These are phyloP conservation scores for Aspergillus tubingensis DNA, from an alignment of 2,329 filamentous ascomycete species.

Conservation along the genomic window DNA sequence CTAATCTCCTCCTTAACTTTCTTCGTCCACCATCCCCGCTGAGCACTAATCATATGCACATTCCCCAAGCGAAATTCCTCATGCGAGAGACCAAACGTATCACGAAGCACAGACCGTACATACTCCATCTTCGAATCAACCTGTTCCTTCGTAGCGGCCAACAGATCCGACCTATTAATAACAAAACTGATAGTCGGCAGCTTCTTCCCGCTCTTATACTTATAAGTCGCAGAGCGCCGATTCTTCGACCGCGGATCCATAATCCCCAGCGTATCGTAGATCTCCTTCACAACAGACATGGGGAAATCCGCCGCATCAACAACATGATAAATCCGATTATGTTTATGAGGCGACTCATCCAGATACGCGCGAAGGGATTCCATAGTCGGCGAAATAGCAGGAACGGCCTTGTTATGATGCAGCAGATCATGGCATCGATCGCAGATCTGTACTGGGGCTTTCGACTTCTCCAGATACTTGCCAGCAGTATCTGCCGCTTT, in stretches of 20 bases:
- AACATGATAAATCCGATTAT: conserved; percentile 94
- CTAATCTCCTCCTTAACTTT: conserved; percentile 84
- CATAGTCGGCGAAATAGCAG: conserved; percentile 79
- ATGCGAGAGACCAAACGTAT: conserved; percentile 69
- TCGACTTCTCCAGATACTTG: conserved; percentile 24
- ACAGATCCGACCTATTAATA: conserved; percentile 82
- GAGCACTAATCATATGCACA: conserved; percentile 80
- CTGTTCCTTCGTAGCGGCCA: conserved; percentile 80
- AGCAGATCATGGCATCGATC: conserved; percentile 82
- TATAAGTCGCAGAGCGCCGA: conserved; percentile 68
- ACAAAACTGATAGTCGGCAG: conserved; percentile 87
- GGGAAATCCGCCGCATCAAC: conserved; percentile 96
- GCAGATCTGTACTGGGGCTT: conserved; percentile 57
- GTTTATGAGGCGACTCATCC: conserved; percentile 80
- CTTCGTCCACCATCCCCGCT: conserved; percentile 87
- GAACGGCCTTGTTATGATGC: conserved; percentile 70
- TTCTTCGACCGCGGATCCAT: conserved; percentile 78
- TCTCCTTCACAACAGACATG: conserved; percentile 80
- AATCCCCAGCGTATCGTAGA: conserved; percentile 69
- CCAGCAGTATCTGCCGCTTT: conserved; percentile 23
- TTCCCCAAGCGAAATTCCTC: conserved; percentile 81
- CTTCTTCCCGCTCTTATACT: conserved; percentile 67
- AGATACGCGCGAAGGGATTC: conserved; percentile 81
- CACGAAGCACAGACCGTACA: conserved; percentile 72
- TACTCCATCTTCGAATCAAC: conserved; percentile 87